Percentiles rank a stretch among this genome's conserved stretches.
These are phyloP conservation scores for Fusarium domesticum DNA, from an alignment of 2,329 filamentous ascomycete genomes.

Conservation along the genomic window DNA sequence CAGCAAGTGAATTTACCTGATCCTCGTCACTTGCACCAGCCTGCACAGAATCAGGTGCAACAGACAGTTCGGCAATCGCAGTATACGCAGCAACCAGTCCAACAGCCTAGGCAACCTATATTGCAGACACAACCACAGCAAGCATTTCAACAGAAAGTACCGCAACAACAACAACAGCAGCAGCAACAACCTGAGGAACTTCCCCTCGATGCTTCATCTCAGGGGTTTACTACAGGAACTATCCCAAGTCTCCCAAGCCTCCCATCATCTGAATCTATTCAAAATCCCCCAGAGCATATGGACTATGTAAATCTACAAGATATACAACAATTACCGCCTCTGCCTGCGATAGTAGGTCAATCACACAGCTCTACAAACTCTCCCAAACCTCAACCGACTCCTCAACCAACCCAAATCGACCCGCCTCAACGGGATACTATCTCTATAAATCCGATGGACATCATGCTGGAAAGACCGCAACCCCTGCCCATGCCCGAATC, in stretches of 20 bases:
- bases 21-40: conserved; percentile 11
- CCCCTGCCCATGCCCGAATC: conserved; percentile 2
- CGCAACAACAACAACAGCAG: conserved; percentile 10
- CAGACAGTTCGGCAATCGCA: conserved; percentile 14
- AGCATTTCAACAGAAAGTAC: conserved; percentile 7
- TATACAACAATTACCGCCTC: conserved; percentile 34
- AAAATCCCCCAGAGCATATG: conserved; percentile 18
- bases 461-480: conserved; percentile 24
- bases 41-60: conserved; percentile 10
- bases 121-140: conserved; percentile 2
- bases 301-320: conserved; percentile 40
- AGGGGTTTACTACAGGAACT: conserved; percentile 9
- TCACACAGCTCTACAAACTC: conserved; percentile 16
- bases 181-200: conserved; percentile 12
- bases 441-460: conserved; percentile 27
- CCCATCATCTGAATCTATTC: conserved; percentile 20
- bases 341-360: conserved; percentile 25
- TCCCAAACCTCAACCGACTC: conserved; percentile 1
- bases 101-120: conserved; percentile 8
- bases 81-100: conserved; percentile 14
- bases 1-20: conserved; percentile 9
- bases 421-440: conserved; percentile 16
- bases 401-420: conserved; percentile 12
- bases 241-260: conserved; percentile 17
- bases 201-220: conserved; percentile 14